Percentiles rank a stretch among this genome's conserved stretches.
phyloP scores from a whole-genome alignment of 2,329 filamentous ascomycete genomes.

The Decorospora gaudefroyi region DNA sequence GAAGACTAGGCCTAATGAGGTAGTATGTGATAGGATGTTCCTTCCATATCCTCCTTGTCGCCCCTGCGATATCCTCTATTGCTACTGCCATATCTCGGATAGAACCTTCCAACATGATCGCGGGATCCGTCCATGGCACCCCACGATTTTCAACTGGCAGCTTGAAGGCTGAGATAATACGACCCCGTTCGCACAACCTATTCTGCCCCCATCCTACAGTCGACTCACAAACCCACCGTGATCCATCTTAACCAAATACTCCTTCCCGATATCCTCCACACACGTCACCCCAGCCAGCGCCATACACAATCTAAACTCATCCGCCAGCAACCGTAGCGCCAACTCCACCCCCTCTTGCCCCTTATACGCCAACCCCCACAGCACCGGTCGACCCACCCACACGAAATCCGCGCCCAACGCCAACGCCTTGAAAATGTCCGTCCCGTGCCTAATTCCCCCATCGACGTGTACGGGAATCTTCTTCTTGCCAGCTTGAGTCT shows the following conservation, averaged over 20 bases:
- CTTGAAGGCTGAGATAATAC: too few species aligned
- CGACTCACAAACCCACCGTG: constrained; percentile 28
- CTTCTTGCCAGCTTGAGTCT: constrained; percentile 9
- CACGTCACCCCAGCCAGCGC: constrained; percentile 28
- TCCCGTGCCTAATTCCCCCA: constrained; percentile 83
- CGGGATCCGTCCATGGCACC: too few species aligned
- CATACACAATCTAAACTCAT: constrained; percentile 34
- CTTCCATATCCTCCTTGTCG: too few species aligned
- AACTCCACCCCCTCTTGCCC: constrained; percentile 31
- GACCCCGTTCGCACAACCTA: too few species aligned
- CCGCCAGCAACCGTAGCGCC: constrained; percentile 22
- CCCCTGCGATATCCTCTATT: too few species aligned
- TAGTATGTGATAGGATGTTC: too few species aligned
- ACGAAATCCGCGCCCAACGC: constrained; percentile 90
- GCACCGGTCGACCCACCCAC: constrained; percentile 58
- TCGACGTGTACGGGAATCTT: constrained; percentile 77
- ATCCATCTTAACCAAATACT: constrained; percentile 32
- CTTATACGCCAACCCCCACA: constrained; percentile 68
- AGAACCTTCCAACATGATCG: too few species aligned
- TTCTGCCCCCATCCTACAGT: too few species aligned
- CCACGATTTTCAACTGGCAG: too few species aligned
- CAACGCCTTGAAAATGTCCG: constrained; percentile 91
- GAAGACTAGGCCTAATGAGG: too few species aligned
- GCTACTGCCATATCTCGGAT: too few species aligned
- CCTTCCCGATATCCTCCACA: constrained; percentile 29